Conservation (phyloP, 257 asterid species). For the Osmanthus fragrans region DNA sequence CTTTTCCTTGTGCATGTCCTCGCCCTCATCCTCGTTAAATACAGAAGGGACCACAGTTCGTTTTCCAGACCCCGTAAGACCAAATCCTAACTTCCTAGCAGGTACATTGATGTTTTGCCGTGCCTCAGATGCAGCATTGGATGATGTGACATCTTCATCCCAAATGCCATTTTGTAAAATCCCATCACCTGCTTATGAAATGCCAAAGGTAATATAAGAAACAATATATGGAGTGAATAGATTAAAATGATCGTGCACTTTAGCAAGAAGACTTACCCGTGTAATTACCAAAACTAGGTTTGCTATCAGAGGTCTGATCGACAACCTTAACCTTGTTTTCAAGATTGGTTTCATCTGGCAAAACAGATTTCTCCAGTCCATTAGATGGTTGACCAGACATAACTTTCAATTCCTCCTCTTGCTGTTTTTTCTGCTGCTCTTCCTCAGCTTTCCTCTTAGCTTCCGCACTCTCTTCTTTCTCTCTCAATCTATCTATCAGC, state of each 20-base stretch:
- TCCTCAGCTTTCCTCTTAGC: slow-evolving; percentile 72
- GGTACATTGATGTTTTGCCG: slow-evolving; percentile 63
- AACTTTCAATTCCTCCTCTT: slow-evolving; percentile 54
- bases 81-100: slow-evolving; percentile 82
- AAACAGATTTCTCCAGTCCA: slow-evolving; percentile 40
- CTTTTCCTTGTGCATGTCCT: slow-evolving; percentile 88
- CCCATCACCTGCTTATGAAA: slow-evolving; percentile 52
- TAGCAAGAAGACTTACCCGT: slow-evolving; percentile 38
- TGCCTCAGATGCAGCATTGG: slow-evolving; percentile 47
- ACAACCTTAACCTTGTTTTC: slow-evolving; percentile 40
- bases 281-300: slow-evolving; percentile 42
- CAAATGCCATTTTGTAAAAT: slow-evolving; percentile 53
- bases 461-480: slow-evolving; percentile 88
- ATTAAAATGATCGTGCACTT: slow-evolving; percentile 4
- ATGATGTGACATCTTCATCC: slow-evolving; percentile 45
- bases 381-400: slow-evolving; percentile 42
- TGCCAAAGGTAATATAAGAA: slow-evolving; percentile 19
- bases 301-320: slow-evolving; percentile 40
- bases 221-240: slow-evolving; percentile 12
- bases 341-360: slow-evolving; percentile 41
- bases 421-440: slow-evolving; percentile 60
- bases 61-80: slow-evolving; percentile 85
- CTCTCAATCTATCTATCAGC: slow-evolving; percentile 79
- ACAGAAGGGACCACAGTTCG: slow-evolving; percentile 90
- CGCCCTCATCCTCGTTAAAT: slow-evolving; percentile 88